phyloP scores from a whole-genome alignment of 225 moss, liverwort and hornwort genomes.

The Pseudisothecium myosuroides region DNA sequence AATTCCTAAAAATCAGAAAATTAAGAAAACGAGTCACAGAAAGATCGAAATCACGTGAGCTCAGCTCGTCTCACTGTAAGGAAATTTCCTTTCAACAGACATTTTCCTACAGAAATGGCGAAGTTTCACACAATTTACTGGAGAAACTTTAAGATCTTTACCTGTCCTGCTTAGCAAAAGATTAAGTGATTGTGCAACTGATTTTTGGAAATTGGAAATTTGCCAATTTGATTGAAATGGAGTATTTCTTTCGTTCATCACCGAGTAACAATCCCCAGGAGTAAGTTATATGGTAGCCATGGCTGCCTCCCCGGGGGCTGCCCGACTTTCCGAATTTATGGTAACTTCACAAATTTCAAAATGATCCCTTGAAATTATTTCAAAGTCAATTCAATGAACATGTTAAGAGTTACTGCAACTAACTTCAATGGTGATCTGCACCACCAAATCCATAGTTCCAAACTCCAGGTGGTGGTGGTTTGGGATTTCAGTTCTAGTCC shows the following conservation, averaged over 20 bases:
- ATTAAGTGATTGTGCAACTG: not conserved
- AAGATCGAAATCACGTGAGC: not conserved
- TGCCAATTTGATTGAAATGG: not conserved
- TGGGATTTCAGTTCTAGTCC: too few species aligned
- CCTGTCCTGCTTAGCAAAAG: not conserved
- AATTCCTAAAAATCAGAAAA: not conserved
- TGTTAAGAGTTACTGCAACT: not conserved
- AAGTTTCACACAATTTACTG: not conserved
- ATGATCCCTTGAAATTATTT: not conserved
- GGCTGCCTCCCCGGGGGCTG: not conserved
- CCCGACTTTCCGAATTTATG: not conserved
- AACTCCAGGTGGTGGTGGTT: not conserved
- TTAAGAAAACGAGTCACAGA: too few species aligned
- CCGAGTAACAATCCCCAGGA: not conserved
- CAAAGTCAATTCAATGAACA: not conserved
- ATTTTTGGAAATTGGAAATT: not conserved
- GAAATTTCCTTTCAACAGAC: not conserved
- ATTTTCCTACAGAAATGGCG: not conserved
- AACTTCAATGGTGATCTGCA: too few species aligned
- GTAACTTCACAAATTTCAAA: not conserved
- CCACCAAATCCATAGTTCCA: not conserved
- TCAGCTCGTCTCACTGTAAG: accelerated
- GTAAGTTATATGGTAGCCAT: not conserved
- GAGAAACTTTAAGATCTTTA: accelerated
- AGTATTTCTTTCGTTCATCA: not conserved